A percentile compares a stretch with the other conserved stretches of the same genome.
These are phyloP conservation scores for Fusarium austroafricanum DNA, from an alignment of 2,329 filamentous ascomycete species.

Conservation along the genomic window DNA sequence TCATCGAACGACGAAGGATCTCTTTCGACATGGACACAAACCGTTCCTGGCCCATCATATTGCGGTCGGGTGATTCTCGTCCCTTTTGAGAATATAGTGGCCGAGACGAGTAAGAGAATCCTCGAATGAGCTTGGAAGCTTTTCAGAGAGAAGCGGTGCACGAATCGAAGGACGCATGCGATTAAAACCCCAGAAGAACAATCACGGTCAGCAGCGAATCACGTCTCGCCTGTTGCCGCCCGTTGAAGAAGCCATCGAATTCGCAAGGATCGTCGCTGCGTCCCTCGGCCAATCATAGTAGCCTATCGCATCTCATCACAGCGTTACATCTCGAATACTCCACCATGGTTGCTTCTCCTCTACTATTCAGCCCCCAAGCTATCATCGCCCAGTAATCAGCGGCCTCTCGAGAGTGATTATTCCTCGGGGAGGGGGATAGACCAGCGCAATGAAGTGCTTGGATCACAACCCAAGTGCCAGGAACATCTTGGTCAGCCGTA, in stretches of 20 bases:
- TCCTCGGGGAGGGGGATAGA: conserved; percentile 2
- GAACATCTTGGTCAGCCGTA: conserved; percentile 37
- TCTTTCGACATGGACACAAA: conserved; percentile 1
- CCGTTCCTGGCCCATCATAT: conserved; percentile 12
- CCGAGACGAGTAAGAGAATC: conserved; percentile 24
- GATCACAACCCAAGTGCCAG: conserved; percentile 30
- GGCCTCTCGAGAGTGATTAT: neutral
- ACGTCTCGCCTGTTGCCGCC: conserved; percentile 42
- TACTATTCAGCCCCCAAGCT: conserved; percentile 25
- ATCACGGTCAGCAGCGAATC: conserved; percentile 35
- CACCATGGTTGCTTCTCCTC: conserved; percentile 26
- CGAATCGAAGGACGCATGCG: conserved; percentile 32
- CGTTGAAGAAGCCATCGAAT: conserved; percentile 26
- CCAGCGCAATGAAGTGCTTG: conserved; percentile 12
- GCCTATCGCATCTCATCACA: conserved; percentile 31
- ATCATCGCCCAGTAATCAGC: conserved; percentile 1
- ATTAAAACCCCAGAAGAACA: conserved; percentile 20
- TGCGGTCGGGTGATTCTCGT: conserved; percentile 17
- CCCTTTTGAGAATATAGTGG: conserved; percentile 18
- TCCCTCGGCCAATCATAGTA: conserved; percentile 39
- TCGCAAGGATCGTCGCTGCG: conserved; percentile 32
- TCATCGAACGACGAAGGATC: conserved; percentile 18
- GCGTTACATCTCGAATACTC: conserved; percentile 33
- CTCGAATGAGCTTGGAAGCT: conserved; percentile 21
- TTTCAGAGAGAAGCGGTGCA: conserved; percentile 16